phyloP scores from a whole-genome alignment of 805 yeast species.

The Myxozyma udenii region DNA sequence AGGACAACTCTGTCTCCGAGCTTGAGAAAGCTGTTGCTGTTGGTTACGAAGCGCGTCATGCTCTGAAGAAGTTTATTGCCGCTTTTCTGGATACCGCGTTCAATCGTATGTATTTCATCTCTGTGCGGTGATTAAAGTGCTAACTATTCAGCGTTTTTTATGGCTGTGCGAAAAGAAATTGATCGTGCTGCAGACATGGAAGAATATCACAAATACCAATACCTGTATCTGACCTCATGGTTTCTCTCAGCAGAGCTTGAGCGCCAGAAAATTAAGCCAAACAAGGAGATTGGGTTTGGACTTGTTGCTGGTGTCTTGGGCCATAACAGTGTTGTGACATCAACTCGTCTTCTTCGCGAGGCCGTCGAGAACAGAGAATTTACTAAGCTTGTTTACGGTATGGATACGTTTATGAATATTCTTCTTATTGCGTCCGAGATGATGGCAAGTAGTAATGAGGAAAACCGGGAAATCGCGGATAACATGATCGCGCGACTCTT shows the following conservation, averaged over 20 bases:
- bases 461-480: constrained; percentile 52
- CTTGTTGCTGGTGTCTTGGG: constrained; percentile 51
- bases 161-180: constrained; percentile 49
- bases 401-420: constrained; percentile 64
- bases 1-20: constrained; percentile 2
- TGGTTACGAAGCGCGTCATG: constrained; percentile 36
- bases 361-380: constrained; percentile 34
- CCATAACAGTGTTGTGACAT: constrained; percentile 57
- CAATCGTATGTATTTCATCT: constrained; percentile 42
- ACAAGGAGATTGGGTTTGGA: constrained; percentile 26
- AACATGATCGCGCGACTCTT: constrained; percentile 68
- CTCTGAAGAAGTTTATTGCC: constrained; percentile 47
- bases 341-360: constrained; percentile 45
- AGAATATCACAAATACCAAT: constrained; percentile 43
- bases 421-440: constrained; percentile 43
- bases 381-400: constrained; percentile 60
- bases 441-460: constrained; percentile 43
- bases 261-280: constrained; percentile 24
- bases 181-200: constrained; percentile 42
- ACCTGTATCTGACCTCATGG: constrained; percentile 67
- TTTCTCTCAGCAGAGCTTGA: constrained; percentile 62
- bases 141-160: constrained; percentile 44
- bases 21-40: constrained; percentile 31
- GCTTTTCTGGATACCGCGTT: constrained; percentile 73
- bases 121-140: not conserved